phyloP scores from a whole-genome alignment of 441 rosid genomes.

The Metrosideros polymorpha region DNA sequence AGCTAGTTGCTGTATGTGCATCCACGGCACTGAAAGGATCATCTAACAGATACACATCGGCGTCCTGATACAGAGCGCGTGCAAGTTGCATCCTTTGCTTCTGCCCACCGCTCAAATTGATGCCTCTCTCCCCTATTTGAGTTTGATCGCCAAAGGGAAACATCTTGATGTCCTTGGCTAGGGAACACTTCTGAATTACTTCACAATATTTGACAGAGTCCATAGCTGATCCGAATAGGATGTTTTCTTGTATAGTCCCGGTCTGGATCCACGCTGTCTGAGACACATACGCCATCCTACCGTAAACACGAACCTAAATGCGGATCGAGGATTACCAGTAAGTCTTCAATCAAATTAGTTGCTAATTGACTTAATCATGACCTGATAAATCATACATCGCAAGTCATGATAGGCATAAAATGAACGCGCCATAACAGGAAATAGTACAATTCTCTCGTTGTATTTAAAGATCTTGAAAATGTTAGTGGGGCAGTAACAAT shows the following conservation, averaged over 20 bases:
- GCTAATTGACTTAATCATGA: not conserved
- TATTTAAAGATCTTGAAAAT: slow-evolving; percentile 16
- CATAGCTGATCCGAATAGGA: slow-evolving; percentile 40
- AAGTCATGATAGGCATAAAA: not conserved
- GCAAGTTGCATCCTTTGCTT: slow-evolving; percentile 52
- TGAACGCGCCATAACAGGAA: not conserved
- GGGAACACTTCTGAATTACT: slow-evolving; percentile 21
- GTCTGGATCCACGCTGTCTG: slow-evolving; percentile 54
- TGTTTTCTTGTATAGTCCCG: slow-evolving; percentile 40
- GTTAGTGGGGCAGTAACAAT: slow-evolving; percentile 11
- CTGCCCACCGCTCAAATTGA: slow-evolving; percentile 49
- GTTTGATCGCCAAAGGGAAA: slow-evolving; percentile 39
- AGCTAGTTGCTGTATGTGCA: slow-evolving; percentile 35
- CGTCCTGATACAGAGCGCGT: slow-evolving; percentile 38
- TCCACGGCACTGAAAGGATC: slow-evolving; percentile 59
- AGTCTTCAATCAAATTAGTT: not conserved
- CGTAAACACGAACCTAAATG: slow-evolving; percentile 24
- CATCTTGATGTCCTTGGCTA: slow-evolving; percentile 33
- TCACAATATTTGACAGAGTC: slow-evolving; percentile 20
- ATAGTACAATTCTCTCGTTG: not conserved
- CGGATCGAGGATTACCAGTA: not conserved
- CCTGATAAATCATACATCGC: not conserved
- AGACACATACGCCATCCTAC: slow-evolving; percentile 40
- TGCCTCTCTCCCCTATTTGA: slow-evolving; percentile 42
- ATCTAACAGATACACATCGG: slow-evolving; percentile 46